phyloP scores from a whole-genome alignment of 2,329 filamentous ascomycete species.

The Boeremia lycopersici region DNA sequence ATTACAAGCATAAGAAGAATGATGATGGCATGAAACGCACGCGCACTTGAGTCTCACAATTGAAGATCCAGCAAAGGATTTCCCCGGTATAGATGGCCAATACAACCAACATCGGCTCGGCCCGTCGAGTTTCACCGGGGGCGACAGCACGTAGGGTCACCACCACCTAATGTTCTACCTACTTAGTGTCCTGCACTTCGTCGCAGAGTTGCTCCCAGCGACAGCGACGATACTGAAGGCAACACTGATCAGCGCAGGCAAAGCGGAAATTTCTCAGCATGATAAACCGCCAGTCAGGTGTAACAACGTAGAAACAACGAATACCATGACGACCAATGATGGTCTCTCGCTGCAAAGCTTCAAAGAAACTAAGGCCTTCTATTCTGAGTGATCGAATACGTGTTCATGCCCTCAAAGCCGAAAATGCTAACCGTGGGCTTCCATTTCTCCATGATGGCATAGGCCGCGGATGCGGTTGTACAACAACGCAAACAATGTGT shows the following conservation, averaged over 20 bases:
- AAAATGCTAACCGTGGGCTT: neutral
- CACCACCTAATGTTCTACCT: no score
- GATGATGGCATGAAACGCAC: neutral
- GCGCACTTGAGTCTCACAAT: neutral
- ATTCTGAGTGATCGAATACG: no score
- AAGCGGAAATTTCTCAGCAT: no score
- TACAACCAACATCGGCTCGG: neutral
- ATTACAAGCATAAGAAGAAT: neutral
- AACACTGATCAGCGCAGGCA: no score
- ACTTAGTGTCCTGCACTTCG: no score
- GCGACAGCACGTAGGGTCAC: neutral
- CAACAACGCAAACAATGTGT: neutral
- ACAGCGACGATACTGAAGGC: no score
- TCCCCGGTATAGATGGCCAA: neutral
- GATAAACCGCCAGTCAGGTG: no score
- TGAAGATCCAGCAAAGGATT: neutral
- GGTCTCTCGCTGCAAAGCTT: neutral
- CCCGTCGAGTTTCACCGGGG: neutral
- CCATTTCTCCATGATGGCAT: conserved; percentile 1
- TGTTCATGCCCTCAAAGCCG: no score
- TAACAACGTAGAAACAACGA: conserved; percentile 1
- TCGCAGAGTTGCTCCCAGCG: no score
- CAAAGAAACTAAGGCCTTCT: neutral
- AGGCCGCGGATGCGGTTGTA: conserved; percentile 14
- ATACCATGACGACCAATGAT: conserved; percentile 8